Percentiles rank a stretch among this genome's conserved stretches.
Conservation (phyloP, 371 early-diverging fungal genomes). For the Nematocida sp. region DNA sequence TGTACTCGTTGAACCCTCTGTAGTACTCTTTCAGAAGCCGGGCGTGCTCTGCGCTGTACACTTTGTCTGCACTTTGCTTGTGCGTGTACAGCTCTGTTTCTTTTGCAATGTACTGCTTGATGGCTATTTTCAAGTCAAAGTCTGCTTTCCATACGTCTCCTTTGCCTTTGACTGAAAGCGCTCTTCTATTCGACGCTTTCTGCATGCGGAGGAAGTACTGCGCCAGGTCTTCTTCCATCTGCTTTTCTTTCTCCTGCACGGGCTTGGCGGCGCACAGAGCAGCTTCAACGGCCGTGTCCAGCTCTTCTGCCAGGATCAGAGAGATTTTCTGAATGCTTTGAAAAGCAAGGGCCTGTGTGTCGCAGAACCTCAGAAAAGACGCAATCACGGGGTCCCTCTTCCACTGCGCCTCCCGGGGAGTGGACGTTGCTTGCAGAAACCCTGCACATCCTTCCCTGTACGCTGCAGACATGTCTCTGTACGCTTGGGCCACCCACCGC, state of each 20-base stretch:
- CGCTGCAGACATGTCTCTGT: slow-evolving; percentile 12
- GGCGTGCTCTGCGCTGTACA: background rate
- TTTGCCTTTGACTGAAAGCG: background rate
- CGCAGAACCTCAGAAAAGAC: slow-evolving; percentile 34
- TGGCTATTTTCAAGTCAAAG: slow-evolving; percentile 23
- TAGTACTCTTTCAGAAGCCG: slow-evolving; percentile 2
- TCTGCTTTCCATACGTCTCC: slow-evolving; percentile 39
- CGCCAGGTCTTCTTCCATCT: background rate
- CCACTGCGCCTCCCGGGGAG: background rate
- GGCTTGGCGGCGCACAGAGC: background rate
- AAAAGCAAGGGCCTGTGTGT: slow-evolving; percentile 6
- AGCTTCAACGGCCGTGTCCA: background rate
- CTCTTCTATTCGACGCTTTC: background rate
- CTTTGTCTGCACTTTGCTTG: background rate
- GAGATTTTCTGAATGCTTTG: slow-evolving; percentile 22
- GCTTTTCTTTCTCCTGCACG: background rate
- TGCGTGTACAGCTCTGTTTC: background rate
- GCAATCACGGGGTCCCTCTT: slow-evolving; percentile 2
- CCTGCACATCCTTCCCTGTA: background rate
- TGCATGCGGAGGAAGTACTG: background rate
- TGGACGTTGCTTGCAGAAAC: slow-evolving; percentile 5
- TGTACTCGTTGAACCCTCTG: slow-evolving; percentile 18
- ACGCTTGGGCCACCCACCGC: background rate
- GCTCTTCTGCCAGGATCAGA: background rate
- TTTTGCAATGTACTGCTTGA: background rate